These are phyloP conservation scores for Quambalaria eucalypti DNA, from an alignment of 1,284 basidiomycete genomes.

Conservation along the genomic window DNA sequence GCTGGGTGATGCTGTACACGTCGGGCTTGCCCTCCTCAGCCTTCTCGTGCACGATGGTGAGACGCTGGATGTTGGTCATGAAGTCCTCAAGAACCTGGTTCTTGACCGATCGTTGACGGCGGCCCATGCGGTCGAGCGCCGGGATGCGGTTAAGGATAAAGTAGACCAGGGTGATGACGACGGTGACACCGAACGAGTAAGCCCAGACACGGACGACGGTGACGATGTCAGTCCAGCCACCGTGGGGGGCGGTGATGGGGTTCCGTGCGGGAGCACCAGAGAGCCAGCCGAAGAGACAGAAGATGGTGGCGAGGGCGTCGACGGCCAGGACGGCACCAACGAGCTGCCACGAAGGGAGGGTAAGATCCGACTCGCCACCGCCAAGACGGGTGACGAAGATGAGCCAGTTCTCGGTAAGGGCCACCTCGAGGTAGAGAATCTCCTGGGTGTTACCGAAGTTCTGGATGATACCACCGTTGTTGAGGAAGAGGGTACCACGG, in stretches of 20 bases:
- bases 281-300: slow-evolving; percentile 55
- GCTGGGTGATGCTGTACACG: slow-evolving; percentile 43
- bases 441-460: slow-evolving; percentile 54
- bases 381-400: slow-evolving; percentile 52
- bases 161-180: slow-evolving; percentile 52
- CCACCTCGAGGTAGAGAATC: slow-evolving; percentile 56
- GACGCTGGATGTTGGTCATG: slow-evolving; percentile 51
- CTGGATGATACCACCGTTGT: slow-evolving; percentile 53
- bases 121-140: slow-evolving; percentile 53
- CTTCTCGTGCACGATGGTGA: slow-evolving; percentile 53
- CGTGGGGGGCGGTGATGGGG: slow-evolving; percentile 47
- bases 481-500: slow-evolving; percentile 53
- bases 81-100: slow-evolving; percentile 53
- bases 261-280: slow-evolving; percentile 50
- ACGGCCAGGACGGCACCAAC: slow-evolving; percentile 53
- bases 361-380: slow-evolving; percentile 45
- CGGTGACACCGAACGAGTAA: slow-evolving; percentile 53
- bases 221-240: slow-evolving; percentile 52
- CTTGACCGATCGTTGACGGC: slow-evolving; percentile 50
- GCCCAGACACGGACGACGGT: slow-evolving; percentile 54
- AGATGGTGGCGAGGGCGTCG: slow-evolving; percentile 54
- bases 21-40: slow-evolving; percentile 34
- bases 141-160: slow-evolving; percentile 49
- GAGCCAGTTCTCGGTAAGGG: slow-evolving; percentile 55
- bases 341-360: slow-evolving; percentile 52